Evolutionary conservation across 176 grass and related monocot genomes (phyloP).

Genomic region (Triticum monococcum): DNA sequence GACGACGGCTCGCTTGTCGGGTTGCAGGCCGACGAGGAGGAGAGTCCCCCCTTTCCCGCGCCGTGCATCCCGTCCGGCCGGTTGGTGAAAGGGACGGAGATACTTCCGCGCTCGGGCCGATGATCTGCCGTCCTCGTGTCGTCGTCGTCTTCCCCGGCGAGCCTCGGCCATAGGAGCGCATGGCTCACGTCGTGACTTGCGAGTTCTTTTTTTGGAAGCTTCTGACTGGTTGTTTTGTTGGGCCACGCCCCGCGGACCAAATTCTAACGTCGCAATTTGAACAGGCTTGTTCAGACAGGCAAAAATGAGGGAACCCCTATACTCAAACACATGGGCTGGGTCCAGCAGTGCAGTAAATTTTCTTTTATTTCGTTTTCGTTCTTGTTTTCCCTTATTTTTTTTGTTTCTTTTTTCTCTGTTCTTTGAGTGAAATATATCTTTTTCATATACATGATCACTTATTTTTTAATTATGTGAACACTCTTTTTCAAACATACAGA

Average conservation of each 20-base stretch:
- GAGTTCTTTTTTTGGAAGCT: too few relatives aligned
- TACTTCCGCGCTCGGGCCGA: neutral
- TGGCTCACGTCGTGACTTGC: neutral
- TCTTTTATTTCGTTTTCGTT: too few relatives aligned
- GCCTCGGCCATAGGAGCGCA: neutral
- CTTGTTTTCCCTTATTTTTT: too few relatives aligned
- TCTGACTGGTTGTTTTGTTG: neutral
- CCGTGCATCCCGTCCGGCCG: neutral
- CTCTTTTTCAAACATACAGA: too few relatives aligned
- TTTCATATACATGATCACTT: too few relatives aligned
- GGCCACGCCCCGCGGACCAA: neutral
- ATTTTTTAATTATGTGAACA: too few relatives aligned
- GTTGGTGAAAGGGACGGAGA: conserved; percentile 29
- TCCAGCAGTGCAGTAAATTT: too few relatives aligned
- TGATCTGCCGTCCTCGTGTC: conserved; percentile 30
- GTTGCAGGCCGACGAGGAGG: conserved; percentile 16
- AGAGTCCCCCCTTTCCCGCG: neutral
- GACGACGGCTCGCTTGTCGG: neutral
- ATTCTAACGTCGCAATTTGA: neutral
- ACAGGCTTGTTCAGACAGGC: neutral
- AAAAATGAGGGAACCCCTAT: too few relatives aligned
- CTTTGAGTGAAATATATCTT: too few relatives aligned
- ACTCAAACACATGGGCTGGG: too few relatives aligned
- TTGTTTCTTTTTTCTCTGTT: too few relatives aligned
- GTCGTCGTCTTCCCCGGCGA: conserved; percentile 28